Percentiles rank a stretch among this genome's conserved stretches.
Conservation (phyloP, 1,284 basidiomycete genomes). For the Malassezia cuniculi region DNA sequence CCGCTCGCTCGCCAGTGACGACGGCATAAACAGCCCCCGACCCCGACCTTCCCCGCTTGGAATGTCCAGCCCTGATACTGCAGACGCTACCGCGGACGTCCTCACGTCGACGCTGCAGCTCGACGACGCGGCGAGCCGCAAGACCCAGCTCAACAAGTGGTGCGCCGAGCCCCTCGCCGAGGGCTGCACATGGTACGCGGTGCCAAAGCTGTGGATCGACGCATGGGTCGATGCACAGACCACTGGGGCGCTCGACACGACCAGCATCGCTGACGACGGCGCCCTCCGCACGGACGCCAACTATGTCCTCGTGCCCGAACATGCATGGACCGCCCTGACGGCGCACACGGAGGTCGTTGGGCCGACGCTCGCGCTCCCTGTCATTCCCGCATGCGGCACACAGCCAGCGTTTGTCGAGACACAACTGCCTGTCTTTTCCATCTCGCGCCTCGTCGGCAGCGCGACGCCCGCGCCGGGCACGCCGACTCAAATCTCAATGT, state of each 20-base stretch:
- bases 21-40: not conserved
- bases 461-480: constrained; percentile 6
- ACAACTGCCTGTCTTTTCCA: constrained; percentile 58
- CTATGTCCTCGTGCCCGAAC: constrained; percentile 62
- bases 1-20: not conserved
- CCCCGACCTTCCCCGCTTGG: not conserved
- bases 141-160: constrained; percentile 5
- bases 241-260: no score
- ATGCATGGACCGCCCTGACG: constrained; percentile 59
- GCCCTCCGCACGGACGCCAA: constrained; percentile 58
- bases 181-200: constrained; percentile 66
- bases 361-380: constrained; percentile 54
- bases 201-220: constrained; percentile 55
- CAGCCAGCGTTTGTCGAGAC: constrained; percentile 59
- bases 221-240: constrained; percentile 16
- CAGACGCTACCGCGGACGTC: no score
- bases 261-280: constrained; percentile 30
- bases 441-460: constrained; percentile 48
- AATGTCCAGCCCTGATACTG: no score
- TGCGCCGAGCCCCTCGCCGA: constrained; percentile 48
- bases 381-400: constrained; percentile 52
- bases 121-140: constrained; percentile 1
- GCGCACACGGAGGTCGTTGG: constrained; percentile 59
- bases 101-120: constrained; percentile 5
- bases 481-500: constrained; percentile 17